Percentiles rank a stretch among this genome's conserved stretches.
These are phyloP conservation scores for Gryganskiella cystojenkinii DNA, from an alignment of 192 early-diverging fungal genomes.

Conservation along the genomic window DNA sequence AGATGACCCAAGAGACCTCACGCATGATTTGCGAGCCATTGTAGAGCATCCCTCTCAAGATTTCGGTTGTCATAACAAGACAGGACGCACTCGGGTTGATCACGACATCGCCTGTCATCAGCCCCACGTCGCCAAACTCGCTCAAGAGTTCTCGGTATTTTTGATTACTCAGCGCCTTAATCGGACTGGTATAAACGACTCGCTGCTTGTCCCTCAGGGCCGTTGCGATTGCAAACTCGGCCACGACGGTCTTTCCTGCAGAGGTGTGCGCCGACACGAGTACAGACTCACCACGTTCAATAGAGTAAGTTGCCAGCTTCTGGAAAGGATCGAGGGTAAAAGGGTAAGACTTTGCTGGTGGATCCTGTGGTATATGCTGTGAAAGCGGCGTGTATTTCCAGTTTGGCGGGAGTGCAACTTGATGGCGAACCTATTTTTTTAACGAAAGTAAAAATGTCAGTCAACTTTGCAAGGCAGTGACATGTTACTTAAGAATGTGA, in stretches of 20 bases:
- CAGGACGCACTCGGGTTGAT: conserved; percentile 92
- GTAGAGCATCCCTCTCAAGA: conserved; percentile 95
- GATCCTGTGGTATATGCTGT: conserved; percentile 76
- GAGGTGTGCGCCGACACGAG: conserved; percentile 94
- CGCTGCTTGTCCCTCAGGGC: conserved; percentile 86
- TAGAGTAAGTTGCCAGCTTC: conserved; percentile 82
- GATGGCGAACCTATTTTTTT: conserved; percentile 78
- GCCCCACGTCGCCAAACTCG: conserved; percentile 95
- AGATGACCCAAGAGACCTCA: conserved; percentile 97
- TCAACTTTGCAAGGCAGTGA: not conserved
- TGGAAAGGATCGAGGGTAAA: conserved; percentile 97
- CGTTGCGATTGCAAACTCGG: conserved; percentile 96
- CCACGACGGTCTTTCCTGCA: conserved; percentile 97
- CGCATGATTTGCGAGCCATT: conserved; percentile 93
- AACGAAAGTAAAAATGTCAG: not conserved
- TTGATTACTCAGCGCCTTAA: conserved; percentile 98
- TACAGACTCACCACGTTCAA: conserved; percentile 92
- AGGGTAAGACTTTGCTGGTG: conserved; percentile 90
- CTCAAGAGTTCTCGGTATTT: conserved; percentile 93
- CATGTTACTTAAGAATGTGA: not conserved
- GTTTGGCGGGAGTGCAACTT: conserved; percentile 90
- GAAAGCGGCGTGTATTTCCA: conserved; percentile 89
- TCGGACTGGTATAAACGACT: conserved; percentile 97
- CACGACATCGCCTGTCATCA: conserved; percentile 98
- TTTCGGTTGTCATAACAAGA: conserved; percentile 97